Percentiles rank a stretch among this genome's conserved stretches.
Evolutionary conservation across 192 early-diverging fungal species (phyloP).

Genomic region (Linnemannia zychae): DNA sequence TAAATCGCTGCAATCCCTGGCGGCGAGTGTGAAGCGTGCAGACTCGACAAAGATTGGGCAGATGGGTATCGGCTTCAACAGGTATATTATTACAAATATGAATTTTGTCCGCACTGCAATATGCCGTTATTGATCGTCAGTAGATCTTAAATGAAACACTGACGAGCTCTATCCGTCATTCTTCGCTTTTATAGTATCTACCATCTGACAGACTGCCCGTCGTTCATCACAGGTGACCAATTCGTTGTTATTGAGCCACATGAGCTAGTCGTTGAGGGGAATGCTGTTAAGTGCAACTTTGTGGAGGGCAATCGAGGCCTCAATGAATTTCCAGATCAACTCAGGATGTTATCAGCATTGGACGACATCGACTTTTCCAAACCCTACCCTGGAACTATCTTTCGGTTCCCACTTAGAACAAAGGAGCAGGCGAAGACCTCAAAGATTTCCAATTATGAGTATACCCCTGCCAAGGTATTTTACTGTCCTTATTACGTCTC

Average conservation of each 20-base stretch:
- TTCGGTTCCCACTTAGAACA: conserved; percentile 59
- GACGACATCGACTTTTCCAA: conserved; percentile 47
- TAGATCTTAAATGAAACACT: neutral
- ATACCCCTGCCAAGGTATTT: conserved; percentile 31
- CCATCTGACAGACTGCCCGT: conserved; percentile 55
- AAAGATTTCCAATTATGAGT: conserved; percentile 28
- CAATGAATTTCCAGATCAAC: conserved; percentile 28
- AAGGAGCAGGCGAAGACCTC: conserved; percentile 35
- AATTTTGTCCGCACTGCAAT: neutral
- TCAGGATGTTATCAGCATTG: conserved; percentile 28
- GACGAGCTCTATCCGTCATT: neutral
- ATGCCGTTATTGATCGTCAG: too few relatives aligned
- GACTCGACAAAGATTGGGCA: conserved; percentile 49
- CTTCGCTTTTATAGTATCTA: conserved; percentile 36
- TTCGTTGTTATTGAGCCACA: conserved; percentile 58
- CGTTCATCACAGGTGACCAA: conserved; percentile 46
- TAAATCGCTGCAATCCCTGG: conserved; percentile 24
- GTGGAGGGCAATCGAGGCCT: neutral
- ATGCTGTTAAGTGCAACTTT: conserved; percentile 33
- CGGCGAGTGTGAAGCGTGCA: conserved; percentile 25
- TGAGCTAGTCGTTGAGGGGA: conserved; percentile 17
- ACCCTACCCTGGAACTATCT: conserved; percentile 50
- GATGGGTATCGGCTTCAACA: conserved; percentile 56
- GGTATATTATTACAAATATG: neutral
- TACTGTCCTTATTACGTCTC: too few relatives aligned